Base-by-base conservation (phyloP, 2,329 filamentous ascomycete species). In the Fusarium avenaceum region DNA sequence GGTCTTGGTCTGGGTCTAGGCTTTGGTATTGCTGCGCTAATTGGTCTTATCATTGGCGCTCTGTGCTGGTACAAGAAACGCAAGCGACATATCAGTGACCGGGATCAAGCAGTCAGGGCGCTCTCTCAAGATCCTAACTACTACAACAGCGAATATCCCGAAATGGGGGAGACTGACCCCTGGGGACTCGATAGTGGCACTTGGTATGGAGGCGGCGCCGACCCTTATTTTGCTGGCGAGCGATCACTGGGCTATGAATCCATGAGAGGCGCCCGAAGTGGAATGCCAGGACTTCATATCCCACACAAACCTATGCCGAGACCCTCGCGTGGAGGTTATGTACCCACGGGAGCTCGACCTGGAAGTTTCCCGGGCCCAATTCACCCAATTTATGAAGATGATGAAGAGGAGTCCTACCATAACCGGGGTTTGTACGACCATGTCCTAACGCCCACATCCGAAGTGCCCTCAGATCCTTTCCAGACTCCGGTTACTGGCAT, bases 331-430 rank as follows among this genome's bases (percentile, higher is more conserved):
- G 71, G 74, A 56, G 75, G 77, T 39, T 78, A 80, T 57, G 68
- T 74, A 61, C 75, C 78, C n/a, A 72, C 77, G 14, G 74, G 73
- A 35, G 59, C 70, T 35, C 73, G 74, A 32, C 70, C 76, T 35
- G 69, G 51, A 44, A 74, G 73, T 44, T 74, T 78, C n/a, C 74
- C 81, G 0, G 82, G 81, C 6, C 78, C 76, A 4, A 88, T 89
- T 65, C 85, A 87, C 64, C 86, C 86, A 1, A 89, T 89, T 61
- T 82, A 86, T 67, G 86, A 89, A 65, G 86, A 85, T 10, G 86
- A 87, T 39, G 86, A 88, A 66, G 85, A 87, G 32, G 84, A 82
- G 26, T 45, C 26, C 8, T 75, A 76, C 2, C 72, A 76, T 20
- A 71, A 76, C 24, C 65, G 67, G 35, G 73, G 67, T 28, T 46